phyloP scores from a whole-genome alignment of 2,329 filamentous ascomycete species.

The Aspergillus pseudoviridinutans region DNA sequence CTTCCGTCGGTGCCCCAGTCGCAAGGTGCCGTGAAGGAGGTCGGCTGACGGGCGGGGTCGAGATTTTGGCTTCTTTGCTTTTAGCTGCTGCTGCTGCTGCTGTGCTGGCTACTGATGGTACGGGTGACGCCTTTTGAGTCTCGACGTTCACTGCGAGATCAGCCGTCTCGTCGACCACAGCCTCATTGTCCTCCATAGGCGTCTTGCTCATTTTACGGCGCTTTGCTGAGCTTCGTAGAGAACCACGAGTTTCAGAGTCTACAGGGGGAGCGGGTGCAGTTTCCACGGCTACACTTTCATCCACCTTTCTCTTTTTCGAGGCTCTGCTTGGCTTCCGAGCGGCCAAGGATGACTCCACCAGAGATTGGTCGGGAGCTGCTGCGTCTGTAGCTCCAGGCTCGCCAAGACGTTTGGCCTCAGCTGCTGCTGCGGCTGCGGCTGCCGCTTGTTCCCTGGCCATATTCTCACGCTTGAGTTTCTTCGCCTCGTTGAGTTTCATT shows the following conservation, averaged over 20 bases:
- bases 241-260: conserved; percentile 21
- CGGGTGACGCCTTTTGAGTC: conserved; percentile 17
- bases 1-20: conserved; percentile 24
- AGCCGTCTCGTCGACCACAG: conserved; percentile 38
- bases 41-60: conserved; percentile 31
- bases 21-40: conserved; percentile 33
- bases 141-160: conserved; percentile 29
- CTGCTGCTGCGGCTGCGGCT: conserved; percentile 12
- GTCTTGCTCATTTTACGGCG: conserved; percentile 37
- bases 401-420: conserved; percentile 15
- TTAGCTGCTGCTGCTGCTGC: conserved; percentile 6
- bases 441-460: conserved; percentile 48
- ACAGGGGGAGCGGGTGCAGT: conserved; percentile 6
- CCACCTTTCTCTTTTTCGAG: conserved; percentile 53
- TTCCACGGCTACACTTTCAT: conserved; percentile 40
- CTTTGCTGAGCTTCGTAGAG: conserved; percentile 31
- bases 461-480: conserved; percentile 57
- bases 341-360: conserved; percentile 13
- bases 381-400: conserved; percentile 7
- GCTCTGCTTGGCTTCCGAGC: conserved; percentile 15
- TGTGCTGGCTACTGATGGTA: conserved; percentile 21
- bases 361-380: conserved; percentile 1
- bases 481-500: conserved; percentile 59
- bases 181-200: conserved; percentile 15
- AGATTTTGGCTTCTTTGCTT: conserved; percentile 14